Base-by-base conservation (phyloP, 2,329 filamentous ascomycete genomes). In the Rhinocladiella similis region DNA sequence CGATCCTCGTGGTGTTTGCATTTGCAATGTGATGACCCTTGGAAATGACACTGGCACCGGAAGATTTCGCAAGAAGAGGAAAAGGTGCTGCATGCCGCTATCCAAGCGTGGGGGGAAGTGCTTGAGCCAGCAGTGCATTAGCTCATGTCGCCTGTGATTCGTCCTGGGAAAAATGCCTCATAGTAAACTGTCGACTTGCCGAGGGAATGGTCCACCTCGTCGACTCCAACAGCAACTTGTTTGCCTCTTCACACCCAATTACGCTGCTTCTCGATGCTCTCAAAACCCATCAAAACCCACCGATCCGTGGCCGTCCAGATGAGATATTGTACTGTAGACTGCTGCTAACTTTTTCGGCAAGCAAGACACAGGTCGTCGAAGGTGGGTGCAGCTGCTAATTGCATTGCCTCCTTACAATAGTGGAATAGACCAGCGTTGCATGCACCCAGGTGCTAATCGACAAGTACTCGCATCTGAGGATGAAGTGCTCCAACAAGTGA, bases 121-220 rank as follows among this genome's bases (percentile, higher is more conserved):
- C 16, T 18, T 9, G 18, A 50, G 52, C 29, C 18, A 36, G 47
- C 41, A 53, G 49, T 54, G 57, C 54, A 62, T 61, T 62, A 64
- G 60, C 42, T 53, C 22, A 4, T 22, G 5, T 22, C 27, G 43
- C 25, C 16, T 27, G 36, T 36, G 50, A 65, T 65, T 64, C 54
- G 62, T 33, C 54, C 46, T 20, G 29, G 46, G 27, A 43, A 56
- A 64, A 63, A 61, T 64, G 47, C 63, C 56, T 63, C 57, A 63
- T 61, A 63, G 35, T 57, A 57, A 57, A 54, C 9, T 48, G 25
- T 18, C 47, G 22, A n/a, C 12, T 43, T 48, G 38, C 38, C 35
- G 35, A 45, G 48, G 53, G 38, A 51, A 47, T 45, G 27, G 47
- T 20, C 33, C 53, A 42, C 46, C 43, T 42, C 29, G 29, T n/a